Conservation (phyloP, 768 basidiomycete genomes). For the Hemileccinum impolitum region DNA sequence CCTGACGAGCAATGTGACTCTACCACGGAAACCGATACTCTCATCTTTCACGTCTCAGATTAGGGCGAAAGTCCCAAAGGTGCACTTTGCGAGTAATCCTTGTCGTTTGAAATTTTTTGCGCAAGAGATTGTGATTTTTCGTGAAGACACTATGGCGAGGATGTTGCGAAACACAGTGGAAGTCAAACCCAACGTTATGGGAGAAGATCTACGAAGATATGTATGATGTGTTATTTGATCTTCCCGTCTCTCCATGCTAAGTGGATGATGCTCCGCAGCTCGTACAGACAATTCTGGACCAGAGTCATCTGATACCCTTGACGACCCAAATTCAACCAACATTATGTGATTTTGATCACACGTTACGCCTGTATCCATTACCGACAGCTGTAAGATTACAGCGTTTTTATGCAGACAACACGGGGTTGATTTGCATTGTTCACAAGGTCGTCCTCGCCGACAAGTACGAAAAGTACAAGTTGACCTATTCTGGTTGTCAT, state of each 20-base stretch:
- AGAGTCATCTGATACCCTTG: conserved; percentile 89
- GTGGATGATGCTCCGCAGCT: conserved; percentile 47
- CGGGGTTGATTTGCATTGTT: conserved; percentile 5
- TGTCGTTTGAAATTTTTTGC: conserved; percentile 93
- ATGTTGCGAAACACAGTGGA: conserved; percentile 92
- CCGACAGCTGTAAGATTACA: conserved; percentile 76
- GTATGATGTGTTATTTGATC: conserved; percentile 44
- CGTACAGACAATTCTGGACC: conserved; percentile 95
- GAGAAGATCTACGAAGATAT: conserved; percentile 83
- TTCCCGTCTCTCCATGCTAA: background rate
- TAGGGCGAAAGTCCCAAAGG: conserved; percentile 69
- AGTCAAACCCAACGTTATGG: conserved; percentile 75
- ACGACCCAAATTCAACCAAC: conserved; percentile 83
- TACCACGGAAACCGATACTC: conserved; percentile 81
- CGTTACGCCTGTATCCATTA: conserved; percentile 88
- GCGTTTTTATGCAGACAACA: background rate
- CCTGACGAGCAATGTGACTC: conserved; percentile 71
- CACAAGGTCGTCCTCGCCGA: conserved; percentile 87
- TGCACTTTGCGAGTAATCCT: conserved; percentile 85
- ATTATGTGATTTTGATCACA: conserved; percentile 86
- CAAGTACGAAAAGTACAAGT: conserved; percentile 92
- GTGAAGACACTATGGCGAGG: conserved; percentile 90
- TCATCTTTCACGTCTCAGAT: conserved; percentile 70
- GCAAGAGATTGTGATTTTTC: conserved; percentile 91
- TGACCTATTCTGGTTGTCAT: conserved; percentile 97